phyloP scores from a whole-genome alignment of 1,139 yeast genomes.

The Candida sanyaensis region DNA sequence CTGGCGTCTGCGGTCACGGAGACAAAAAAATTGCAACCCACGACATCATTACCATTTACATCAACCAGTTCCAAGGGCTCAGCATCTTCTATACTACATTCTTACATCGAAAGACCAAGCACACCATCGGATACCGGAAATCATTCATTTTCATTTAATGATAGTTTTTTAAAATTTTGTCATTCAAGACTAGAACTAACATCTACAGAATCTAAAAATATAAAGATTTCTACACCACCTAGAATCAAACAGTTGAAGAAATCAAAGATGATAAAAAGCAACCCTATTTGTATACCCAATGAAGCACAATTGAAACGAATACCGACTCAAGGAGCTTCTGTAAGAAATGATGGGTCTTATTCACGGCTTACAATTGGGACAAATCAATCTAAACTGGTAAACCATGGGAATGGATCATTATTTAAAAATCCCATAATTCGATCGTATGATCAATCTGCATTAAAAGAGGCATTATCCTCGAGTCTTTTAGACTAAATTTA shows the following conservation, averaged over 20 bases:
- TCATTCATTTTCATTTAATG: constrained; percentile 3
- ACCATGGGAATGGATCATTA: constrained; percentile 44
- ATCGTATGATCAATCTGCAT: constrained; percentile 32
- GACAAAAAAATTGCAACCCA: background rate
- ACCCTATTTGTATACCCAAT: constrained; percentile 21
- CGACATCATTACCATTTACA: background rate
- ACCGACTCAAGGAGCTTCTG: constrained; percentile 25
- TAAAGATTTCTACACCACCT: constrained; percentile 17
- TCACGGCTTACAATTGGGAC: constrained; percentile 52
- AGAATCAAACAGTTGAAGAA: constrained; percentile 21
- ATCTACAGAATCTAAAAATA: background rate
- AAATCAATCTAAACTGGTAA: constrained; percentile 42
- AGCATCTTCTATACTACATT: constrained; percentile 5
- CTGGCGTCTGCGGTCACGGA: constrained; percentile 3
- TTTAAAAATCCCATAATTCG: constrained; percentile 42
- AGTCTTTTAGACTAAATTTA: constrained; percentile 15
- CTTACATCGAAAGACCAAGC: constrained; percentile 5
- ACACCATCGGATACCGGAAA: constrained; percentile 3
- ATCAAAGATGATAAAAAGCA: constrained; percentile 15
- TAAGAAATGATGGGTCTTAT: constrained; percentile 34
- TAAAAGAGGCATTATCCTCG: constrained; percentile 34
- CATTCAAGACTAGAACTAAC: constrained; percentile 1
- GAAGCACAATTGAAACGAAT: constrained; percentile 28
- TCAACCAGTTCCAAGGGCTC: constrained; percentile 1
- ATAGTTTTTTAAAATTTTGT: constrained; percentile 1